A percentile compares a stretch with the other conserved stretches of the same genome.
phyloP scores from a whole-genome alignment of 768 basidiomycete genomes.

The Phanerochaete carnosa region DNA sequence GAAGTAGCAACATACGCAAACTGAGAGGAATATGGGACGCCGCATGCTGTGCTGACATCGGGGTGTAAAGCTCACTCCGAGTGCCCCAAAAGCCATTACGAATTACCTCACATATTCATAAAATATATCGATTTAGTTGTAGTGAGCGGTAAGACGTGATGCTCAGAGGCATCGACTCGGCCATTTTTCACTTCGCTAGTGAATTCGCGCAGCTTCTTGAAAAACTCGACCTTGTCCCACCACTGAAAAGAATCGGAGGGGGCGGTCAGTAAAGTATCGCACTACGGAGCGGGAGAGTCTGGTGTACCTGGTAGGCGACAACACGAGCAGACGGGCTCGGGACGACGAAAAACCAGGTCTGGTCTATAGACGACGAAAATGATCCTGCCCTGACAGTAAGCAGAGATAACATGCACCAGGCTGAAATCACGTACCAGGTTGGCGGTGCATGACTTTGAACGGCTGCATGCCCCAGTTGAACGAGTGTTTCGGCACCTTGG shows the following conservation, averaged over 20 bases:
- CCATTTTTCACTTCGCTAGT: not conserved
- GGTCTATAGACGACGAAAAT: constrained; percentile 22
- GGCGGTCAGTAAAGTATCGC: not conserved
- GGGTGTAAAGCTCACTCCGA: too few relatives aligned
- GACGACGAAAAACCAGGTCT: constrained; percentile 73
- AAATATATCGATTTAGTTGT: constrained; percentile 7
- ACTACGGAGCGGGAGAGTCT: constrained; percentile 13
- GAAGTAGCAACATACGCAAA: too few relatives aligned
- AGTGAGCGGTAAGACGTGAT: not conserved
- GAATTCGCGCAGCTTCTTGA: not conserved
- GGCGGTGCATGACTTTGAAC: constrained; percentile 44
- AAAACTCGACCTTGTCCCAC: constrained; percentile 11
- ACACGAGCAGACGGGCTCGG: constrained; percentile 79
- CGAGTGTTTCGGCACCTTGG: constrained; percentile 1
- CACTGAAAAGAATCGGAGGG: not conserved
- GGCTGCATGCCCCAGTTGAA: constrained; percentile 44
- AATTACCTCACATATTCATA: too few relatives aligned
- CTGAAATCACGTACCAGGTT: not conserved
- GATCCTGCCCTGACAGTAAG: not conserved
- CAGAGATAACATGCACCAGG: not conserved
- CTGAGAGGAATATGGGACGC: too few relatives aligned
- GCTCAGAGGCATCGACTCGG: not conserved
- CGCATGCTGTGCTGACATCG: too few relatives aligned
- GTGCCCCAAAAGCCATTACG: too few relatives aligned
- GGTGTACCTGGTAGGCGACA: constrained; percentile 58